These are phyloP conservation scores for Cryptococcus wingfieldii DNA, from an alignment of 1,284 basidiomycete species.

Conservation along the genomic window DNA sequence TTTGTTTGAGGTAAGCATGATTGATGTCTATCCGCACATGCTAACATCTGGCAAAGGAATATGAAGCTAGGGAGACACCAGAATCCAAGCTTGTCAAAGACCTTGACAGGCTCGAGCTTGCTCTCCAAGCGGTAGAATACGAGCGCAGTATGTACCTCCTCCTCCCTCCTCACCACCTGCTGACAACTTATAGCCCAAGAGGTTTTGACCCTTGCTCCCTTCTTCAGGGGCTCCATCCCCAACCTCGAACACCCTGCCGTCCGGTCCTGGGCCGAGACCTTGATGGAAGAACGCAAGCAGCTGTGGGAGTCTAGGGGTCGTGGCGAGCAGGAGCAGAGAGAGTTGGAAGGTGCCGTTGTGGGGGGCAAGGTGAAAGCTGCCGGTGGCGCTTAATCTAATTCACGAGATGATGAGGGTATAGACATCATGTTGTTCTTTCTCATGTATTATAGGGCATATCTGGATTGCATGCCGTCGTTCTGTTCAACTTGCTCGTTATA, in stretches of 20 bases:
- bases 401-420: not conserved
- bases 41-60: constrained; percentile 60
- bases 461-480: not conserved
- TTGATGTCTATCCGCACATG: not conserved
- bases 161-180: not conserved
- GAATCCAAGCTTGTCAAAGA: constrained; percentile 94
- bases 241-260: constrained; percentile 71
- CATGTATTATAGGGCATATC: constrained; percentile 12
- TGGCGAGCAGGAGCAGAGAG: constrained; percentile 32
- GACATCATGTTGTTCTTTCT: not conserved
- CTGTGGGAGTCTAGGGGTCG: constrained; percentile 40
- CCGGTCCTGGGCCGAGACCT: constrained; percentile 64
- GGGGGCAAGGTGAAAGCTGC: constrained; percentile 10
- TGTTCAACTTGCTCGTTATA: not conserved
- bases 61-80: constrained; percentile 73
- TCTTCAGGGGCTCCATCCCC: constrained; percentile 47
- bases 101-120: constrained; percentile 90
- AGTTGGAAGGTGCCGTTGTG: constrained; percentile 25
- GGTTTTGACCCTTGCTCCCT: constrained; percentile 40
- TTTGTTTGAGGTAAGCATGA: constrained; percentile 66
- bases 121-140: constrained; percentile 59
- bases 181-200: constrained; percentile 36
- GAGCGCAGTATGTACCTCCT: constrained; percentile 48
- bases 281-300: constrained; percentile 56
- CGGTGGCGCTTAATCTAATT: constrained; percentile 3